Evolutionary conservation across 2,329 filamentous ascomycete genomes (phyloP).

Genomic region (Botrytis cinerea): DNA sequence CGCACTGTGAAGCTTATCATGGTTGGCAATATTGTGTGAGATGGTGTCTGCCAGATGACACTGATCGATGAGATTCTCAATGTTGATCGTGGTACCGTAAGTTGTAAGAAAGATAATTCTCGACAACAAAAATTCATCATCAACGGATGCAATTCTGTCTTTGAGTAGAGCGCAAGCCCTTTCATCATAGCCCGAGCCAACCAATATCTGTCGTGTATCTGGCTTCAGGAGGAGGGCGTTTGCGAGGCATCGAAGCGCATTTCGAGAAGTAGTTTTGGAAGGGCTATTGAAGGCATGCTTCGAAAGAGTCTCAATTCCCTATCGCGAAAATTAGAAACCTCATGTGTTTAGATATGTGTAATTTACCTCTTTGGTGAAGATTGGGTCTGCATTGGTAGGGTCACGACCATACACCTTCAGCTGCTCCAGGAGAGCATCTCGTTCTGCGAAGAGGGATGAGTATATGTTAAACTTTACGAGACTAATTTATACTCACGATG

Average conservation of each 20-base stretch:
- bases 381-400: constrained; percentile 70
- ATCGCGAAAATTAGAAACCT: constrained; percentile 28
- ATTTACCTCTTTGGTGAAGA: constrained; percentile 76
- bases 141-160: constrained; percentile 61
- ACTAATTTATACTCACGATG: constrained; percentile 52
- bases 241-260: constrained; percentile 79
- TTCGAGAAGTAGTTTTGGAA: constrained; percentile 64
- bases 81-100: constrained; percentile 71
- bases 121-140: constrained; percentile 85
- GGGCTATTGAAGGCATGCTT: constrained; percentile 71
- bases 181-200: constrained; percentile 66
- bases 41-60: constrained; percentile 69
- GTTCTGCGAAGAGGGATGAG: constrained; percentile 51
- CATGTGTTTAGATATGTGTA: constrained; percentile 8
- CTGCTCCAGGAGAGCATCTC: constrained; percentile 61
- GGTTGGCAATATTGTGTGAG: constrained; percentile 67
- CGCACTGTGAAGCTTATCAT: constrained; percentile 57
- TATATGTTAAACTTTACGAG: background rate
- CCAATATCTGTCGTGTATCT: constrained; percentile 69
- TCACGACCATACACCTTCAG: constrained; percentile 80
- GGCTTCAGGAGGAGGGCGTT: constrained; percentile 76
- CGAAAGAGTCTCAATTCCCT: constrained; percentile 76
- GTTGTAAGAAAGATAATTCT: constrained; percentile 79
- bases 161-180: constrained; percentile 72
- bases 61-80: constrained; percentile 64